These are phyloP conservation scores for Plenodomus lindquistii DNA, from an alignment of 2,329 filamentous ascomycete species.

Conservation along the genomic window DNA sequence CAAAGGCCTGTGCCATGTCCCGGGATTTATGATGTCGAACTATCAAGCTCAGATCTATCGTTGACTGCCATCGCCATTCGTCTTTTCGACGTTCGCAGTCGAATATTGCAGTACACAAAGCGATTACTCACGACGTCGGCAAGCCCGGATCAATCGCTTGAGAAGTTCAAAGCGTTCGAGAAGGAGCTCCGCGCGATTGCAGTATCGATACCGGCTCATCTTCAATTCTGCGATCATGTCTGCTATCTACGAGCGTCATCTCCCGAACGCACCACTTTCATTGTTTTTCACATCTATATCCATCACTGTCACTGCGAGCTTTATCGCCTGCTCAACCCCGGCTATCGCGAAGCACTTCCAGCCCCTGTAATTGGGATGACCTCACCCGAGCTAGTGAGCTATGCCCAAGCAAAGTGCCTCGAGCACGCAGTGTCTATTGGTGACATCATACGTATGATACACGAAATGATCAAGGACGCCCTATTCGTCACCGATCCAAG, in stretches of 20 bases:
- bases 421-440: slow-evolving; percentile 10
- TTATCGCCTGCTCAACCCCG: slow-evolving; percentile 13
- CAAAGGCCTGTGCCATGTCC: background rate
- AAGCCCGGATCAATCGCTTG: slow-evolving; percentile 5
- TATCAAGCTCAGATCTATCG: background rate
- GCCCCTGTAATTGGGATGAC: slow-evolving; percentile 4
- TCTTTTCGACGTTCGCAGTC: slow-evolving; percentile 3
- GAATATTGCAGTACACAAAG: slow-evolving; percentile 6
- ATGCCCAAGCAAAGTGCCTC: slow-evolving; percentile 11
- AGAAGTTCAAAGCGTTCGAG: slow-evolving; percentile 5
- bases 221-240: slow-evolving; percentile 5
- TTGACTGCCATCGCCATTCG: background rate
- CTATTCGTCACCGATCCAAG: slow-evolving; percentile 5
- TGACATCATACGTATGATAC: slow-evolving; percentile 7
- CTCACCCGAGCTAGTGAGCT: slow-evolving; percentile 9
- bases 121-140: slow-evolving; percentile 2
- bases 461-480: slow-evolving; percentile 1
- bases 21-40: background rate
- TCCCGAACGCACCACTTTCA: slow-evolving; percentile 10
- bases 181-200: slow-evolving; percentile 3
- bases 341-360: slow-evolving; percentile 12
- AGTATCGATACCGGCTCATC: slow-evolving; percentile 6
- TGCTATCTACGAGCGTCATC: slow-evolving; percentile 11
- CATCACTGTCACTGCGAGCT: slow-evolving; percentile 15
- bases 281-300: slow-evolving; percentile 8